These are phyloP conservation scores for Vicia villosa DNA, from an alignment of 306 rosid species.

Conservation along the genomic window DNA sequence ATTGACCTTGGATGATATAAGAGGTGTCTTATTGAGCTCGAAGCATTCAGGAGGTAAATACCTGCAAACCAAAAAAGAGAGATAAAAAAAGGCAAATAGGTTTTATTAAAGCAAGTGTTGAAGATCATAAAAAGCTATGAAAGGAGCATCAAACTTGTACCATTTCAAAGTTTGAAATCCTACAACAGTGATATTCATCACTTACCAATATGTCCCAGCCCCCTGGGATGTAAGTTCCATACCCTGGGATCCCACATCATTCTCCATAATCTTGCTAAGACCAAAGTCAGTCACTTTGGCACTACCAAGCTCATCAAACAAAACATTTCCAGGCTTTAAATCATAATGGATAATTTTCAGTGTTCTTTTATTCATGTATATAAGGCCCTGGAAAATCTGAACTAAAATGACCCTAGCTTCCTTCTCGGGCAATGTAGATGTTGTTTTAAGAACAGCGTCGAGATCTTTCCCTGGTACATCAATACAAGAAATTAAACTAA, in stretches of 20 bases:
- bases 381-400: conserved; percentile 94
- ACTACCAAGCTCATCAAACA: conserved; percentile 90
- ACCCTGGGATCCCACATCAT: conserved; percentile 98
- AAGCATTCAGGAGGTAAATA: conserved; percentile 99
- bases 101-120: background rate
- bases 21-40: conserved; percentile 89
- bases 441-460: conserved; percentile 92
- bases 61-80: conserved; percentile 52
- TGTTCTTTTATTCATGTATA: conserved; percentile 88
- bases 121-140: conserved; percentile 12
- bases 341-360: conserved; percentile 97
- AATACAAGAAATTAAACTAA: conserved; percentile 17
- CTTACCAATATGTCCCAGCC: conserved; percentile 99
- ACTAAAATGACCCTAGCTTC: conserved; percentile 90
- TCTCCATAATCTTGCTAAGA: conserved; percentile 98
- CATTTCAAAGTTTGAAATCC: conserved; percentile 25
- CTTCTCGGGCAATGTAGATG: conserved; percentile 87
- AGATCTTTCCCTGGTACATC: conserved; percentile 97
- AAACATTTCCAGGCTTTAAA: conserved; percentile 97
- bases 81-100: background rate
- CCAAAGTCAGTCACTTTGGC: conserved; percentile 99
- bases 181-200: conserved; percentile 34
- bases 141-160: conserved; percentile 22
- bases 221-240: conserved; percentile 99
- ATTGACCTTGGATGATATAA: conserved; percentile 92